Conservation (phyloP, 2,329 filamentous ascomycete genomes). For the Fusarium sp. region DNA sequence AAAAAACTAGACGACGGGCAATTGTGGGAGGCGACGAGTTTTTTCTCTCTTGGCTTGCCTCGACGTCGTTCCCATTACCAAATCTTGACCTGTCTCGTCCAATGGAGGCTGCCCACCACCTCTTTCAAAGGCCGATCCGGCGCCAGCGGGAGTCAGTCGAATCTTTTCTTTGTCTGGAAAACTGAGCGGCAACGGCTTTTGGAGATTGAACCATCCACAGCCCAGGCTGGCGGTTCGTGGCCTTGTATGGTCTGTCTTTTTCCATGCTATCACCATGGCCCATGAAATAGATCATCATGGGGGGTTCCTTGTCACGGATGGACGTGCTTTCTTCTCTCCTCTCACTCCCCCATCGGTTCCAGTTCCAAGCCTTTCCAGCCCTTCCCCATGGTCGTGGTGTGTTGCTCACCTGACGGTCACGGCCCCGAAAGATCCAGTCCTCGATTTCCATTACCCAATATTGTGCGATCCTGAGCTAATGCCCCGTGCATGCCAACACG, state of each 20-base stretch:
- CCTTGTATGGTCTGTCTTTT: conserved; percentile 24
- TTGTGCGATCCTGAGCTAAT: conserved; percentile 49
- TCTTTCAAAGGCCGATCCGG: conserved; percentile 34
- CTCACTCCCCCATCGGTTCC: not conserved
- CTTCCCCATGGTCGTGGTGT: conserved; percentile 35
- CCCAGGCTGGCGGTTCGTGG: conserved; percentile 23
- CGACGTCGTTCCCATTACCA: conserved; percentile 53
- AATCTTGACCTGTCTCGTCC: conserved; percentile 47
- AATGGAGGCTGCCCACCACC: conserved; percentile 45
- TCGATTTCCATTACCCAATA: conserved; percentile 64
- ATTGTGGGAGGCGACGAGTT: conserved; percentile 21
- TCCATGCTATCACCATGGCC: not conserved
- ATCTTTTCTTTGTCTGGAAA: conserved; percentile 33
- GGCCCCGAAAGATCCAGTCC: conserved; percentile 49
- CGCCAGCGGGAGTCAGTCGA: conserved; percentile 24
- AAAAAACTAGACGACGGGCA: conserved; percentile 30
- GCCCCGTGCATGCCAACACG: conserved; percentile 44
- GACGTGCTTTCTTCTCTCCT: conserved; percentile 20
- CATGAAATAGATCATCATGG: conserved; percentile 8
- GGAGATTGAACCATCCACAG: conserved; percentile 9
- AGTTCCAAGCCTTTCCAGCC: conserved; percentile 24
- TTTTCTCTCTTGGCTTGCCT: conserved; percentile 35
- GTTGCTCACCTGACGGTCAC: conserved; percentile 46
- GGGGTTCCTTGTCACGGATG: conserved; percentile 8
- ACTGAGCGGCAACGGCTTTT: conserved; percentile 27